Evolutionary conservation across 305 asterid genomes (phyloP).

Genomic region (Rubia occidens): DNA sequence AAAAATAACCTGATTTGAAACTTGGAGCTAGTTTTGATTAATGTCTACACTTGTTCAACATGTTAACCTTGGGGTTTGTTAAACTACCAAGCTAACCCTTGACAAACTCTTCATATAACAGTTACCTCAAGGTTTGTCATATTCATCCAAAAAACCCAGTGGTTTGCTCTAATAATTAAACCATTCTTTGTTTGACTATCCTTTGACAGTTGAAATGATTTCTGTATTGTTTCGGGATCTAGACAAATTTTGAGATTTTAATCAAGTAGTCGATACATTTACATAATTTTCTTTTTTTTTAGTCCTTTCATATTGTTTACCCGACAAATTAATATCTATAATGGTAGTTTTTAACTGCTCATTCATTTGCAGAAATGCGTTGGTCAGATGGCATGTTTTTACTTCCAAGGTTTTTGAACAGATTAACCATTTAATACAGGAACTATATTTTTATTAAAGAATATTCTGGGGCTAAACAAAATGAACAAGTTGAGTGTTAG

Average conservation of each 20-base stretch:
- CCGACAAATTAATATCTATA: background rate
- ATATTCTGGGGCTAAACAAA: no score
- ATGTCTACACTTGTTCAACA: background rate
- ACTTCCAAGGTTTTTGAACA: background rate
- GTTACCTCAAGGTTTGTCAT: background rate
- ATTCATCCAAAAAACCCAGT: background rate
- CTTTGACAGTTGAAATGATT: background rate
- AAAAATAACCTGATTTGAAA: background rate
- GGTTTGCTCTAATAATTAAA: background rate
- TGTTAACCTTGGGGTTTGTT: no score
- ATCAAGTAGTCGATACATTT: background rate
- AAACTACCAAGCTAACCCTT: no score
- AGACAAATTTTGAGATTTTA: background rate
- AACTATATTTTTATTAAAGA: background rate
- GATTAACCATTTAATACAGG: background rate
- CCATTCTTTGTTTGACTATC: background rate
- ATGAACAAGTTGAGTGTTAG: no score
- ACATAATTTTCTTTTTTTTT: no score
- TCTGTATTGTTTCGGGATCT: background rate
- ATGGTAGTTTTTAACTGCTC: no score
- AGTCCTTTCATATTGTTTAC: background rate
- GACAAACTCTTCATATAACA: background rate
- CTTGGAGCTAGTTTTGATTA: background rate
- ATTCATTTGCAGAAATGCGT: no score
- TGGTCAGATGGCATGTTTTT: background rate